phyloP scores from a whole-genome alignment of 108 stramenopile genomes.

The Skeletonema marinoi region DNA sequence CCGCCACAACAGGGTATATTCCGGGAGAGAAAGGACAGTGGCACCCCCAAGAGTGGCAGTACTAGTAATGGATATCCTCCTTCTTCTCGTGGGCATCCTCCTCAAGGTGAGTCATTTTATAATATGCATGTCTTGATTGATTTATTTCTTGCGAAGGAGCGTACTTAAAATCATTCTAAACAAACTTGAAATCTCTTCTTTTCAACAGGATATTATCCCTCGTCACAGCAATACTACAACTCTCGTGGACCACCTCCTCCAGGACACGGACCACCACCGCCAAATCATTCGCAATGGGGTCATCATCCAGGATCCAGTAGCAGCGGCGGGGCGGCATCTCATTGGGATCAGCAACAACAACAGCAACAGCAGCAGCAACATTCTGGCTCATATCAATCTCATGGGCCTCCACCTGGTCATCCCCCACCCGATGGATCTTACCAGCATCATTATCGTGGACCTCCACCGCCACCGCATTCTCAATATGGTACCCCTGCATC shows the following conservation, averaged over 20 bases:
- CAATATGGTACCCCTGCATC: not conserved
- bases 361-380: not conserved
- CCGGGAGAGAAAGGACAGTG: not conserved
- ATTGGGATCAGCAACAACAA: not conserved
- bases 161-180: too few relatives aligned
- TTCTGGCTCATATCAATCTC: conserved; percentile 1
- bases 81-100: not conserved
- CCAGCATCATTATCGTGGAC: not conserved
- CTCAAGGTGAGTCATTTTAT: not conserved
- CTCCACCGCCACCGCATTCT: not conserved
- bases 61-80: not conserved
- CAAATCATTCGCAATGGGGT: conserved; percentile 2
- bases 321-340: not conserved
- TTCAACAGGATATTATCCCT: not conserved
- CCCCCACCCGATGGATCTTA: not conserved
- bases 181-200: not conserved
- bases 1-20: not conserved
- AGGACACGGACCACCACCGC: conserved; percentile 5
- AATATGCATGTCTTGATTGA: too few relatives aligned
- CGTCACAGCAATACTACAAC: conserved; percentile 7
- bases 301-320: not conserved
- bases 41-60: not conserved
- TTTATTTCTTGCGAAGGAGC: not conserved
- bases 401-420: conserved; percentile 6
- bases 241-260: conserved; percentile 1